Percentiles rank a stretch among this genome's conserved stretches.
These are phyloP conservation scores for Emericellopsis atlantica DNA, from an alignment of 2,329 filamentous ascomycete species.

Conservation along the genomic window DNA sequence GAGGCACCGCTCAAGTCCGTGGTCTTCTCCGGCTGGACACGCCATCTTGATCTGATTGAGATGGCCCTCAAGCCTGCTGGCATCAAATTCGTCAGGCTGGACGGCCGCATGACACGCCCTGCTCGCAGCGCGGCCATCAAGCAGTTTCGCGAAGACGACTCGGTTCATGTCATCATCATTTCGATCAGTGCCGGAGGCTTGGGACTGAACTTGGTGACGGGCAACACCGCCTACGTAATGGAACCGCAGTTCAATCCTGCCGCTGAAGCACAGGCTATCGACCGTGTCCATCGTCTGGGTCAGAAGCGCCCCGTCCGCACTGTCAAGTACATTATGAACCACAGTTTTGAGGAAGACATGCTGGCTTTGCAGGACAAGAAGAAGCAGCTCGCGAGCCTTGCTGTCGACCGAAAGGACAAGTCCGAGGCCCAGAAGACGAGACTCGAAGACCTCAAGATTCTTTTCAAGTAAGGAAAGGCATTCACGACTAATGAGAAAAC, in stretches of 20 bases:
- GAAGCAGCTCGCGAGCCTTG: constrained; percentile 76
- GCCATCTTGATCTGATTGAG: constrained; percentile 85
- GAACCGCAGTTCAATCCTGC: constrained; percentile 97
- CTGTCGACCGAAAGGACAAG: constrained; percentile 56
- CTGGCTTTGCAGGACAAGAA: constrained; percentile 83
- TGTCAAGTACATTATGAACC: constrained; percentile 76
- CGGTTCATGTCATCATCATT: constrained; percentile 71
- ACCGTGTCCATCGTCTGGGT: constrained; percentile 82
- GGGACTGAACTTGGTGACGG: constrained; percentile 80
- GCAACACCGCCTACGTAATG: constrained; percentile 88
- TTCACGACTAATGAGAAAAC: background rate
- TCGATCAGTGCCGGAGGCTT: constrained; percentile 88
- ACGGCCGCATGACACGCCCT: constrained; percentile 73
- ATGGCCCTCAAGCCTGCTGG: constrained; percentile 57
- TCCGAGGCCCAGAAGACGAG: constrained; percentile 46
- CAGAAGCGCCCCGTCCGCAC: constrained; percentile 85
- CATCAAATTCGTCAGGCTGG: constrained; percentile 68
- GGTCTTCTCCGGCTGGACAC: constrained; percentile 93
- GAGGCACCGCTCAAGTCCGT: constrained; percentile 82
- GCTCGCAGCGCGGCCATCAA: constrained; percentile 67
- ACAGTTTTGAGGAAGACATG: constrained; percentile 93
- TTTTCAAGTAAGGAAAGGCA: constrained; percentile 33
- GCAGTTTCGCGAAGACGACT: constrained; percentile 59
- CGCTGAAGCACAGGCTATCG: constrained; percentile 85
- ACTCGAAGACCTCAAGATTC: constrained; percentile 42